phyloP scores from a whole-genome alignment of 1,284 basidiomycete genomes.

The Malassezia caprae region DNA sequence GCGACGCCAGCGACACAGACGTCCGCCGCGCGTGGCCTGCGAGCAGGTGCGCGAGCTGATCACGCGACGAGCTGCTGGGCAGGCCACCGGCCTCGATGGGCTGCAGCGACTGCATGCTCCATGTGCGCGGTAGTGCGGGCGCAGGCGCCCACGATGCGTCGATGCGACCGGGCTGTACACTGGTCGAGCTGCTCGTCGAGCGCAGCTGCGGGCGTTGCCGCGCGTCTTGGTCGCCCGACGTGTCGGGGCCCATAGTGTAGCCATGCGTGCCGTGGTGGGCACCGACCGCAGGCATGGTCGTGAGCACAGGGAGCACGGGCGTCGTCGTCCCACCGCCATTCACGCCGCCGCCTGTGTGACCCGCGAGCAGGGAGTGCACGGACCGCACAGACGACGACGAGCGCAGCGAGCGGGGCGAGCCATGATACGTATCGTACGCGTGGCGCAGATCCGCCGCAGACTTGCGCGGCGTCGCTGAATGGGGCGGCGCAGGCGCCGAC shows the following conservation, averaged over 20 bases:
- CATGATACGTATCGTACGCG: not conserved
- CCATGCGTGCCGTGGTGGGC: not conserved
- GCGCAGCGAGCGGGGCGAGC: not conserved
- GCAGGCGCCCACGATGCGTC: not conserved
- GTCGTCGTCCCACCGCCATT: not conserved
- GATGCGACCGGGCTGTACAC: not conserved
- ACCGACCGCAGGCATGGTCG: slow-evolving; percentile 1
- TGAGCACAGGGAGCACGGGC: slow-evolving; percentile 4
- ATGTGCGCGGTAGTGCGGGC: not conserved
- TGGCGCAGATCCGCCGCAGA: not conserved
- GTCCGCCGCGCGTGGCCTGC: not conserved
- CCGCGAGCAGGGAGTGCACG: not conserved
- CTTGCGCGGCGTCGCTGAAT: not conserved
- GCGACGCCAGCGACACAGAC: not conserved
- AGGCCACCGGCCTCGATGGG: not conserved
- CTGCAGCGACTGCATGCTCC: not conserved
- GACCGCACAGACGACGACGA: not conserved
- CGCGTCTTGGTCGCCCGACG: not conserved
- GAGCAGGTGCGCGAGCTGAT: slow-evolving; percentile 7
- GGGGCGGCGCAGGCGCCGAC: not conserved
- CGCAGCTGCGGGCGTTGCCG: not conserved
- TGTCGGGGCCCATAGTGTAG: not conserved
- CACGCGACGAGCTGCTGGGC: slow-evolving; percentile 2
- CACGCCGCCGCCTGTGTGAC: not conserved
- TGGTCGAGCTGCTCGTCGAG: not conserved